A percentile compares a stretch with the other conserved stretches of the same genome.
Conservation (phyloP, 1,284 basidiomycete genomes). For the Papiliotrema flavescens region DNA sequence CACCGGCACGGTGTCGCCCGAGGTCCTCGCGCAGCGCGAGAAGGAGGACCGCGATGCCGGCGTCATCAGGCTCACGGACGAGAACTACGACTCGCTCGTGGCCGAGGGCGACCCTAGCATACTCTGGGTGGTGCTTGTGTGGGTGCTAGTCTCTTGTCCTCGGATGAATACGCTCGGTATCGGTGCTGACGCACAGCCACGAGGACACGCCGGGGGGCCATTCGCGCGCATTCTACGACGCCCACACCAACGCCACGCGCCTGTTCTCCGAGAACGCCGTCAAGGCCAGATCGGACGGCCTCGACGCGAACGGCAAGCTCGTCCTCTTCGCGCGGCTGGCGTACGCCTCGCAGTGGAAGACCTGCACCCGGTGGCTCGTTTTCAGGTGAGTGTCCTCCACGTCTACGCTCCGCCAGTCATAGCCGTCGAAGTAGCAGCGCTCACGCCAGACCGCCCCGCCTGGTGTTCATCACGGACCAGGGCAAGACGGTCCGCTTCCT, state of each 20-base stretch:
- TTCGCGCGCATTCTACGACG: not conserved
- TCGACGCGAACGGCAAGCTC: conserved; percentile 3
- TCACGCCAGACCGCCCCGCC: conserved; percentile 31
- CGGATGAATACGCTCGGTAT: not conserved
- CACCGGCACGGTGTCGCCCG: conserved; percentile 1
- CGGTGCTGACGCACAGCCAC: not conserved
- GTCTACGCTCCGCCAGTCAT: not conserved
- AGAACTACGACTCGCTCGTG: conserved; percentile 29
- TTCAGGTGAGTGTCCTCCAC: conserved; percentile 39
- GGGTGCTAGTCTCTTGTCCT: conserved; percentile 7
- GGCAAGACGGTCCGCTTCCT: conserved; percentile 35
- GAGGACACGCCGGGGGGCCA: not conserved
- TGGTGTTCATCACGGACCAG: conserved; percentile 33
- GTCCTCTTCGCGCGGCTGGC: conserved; percentile 37
- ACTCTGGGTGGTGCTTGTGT: conserved; percentile 36
- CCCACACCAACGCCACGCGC: conserved; percentile 20
- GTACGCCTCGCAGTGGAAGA: conserved; percentile 32
- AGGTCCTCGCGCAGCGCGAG: conserved; percentile 49
- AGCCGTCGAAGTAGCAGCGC: not conserved
- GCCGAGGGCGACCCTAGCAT: conserved; percentile 15
- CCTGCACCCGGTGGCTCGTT: conserved; percentile 36
- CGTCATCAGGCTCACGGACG: conserved; percentile 38
- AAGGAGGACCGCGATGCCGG: conserved; percentile 68
- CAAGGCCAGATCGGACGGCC: not conserved
- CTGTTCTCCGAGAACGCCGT: conserved; percentile 1